Conservation (phyloP, 129 eudicot species). For the Escallonia rubra region DNA sequence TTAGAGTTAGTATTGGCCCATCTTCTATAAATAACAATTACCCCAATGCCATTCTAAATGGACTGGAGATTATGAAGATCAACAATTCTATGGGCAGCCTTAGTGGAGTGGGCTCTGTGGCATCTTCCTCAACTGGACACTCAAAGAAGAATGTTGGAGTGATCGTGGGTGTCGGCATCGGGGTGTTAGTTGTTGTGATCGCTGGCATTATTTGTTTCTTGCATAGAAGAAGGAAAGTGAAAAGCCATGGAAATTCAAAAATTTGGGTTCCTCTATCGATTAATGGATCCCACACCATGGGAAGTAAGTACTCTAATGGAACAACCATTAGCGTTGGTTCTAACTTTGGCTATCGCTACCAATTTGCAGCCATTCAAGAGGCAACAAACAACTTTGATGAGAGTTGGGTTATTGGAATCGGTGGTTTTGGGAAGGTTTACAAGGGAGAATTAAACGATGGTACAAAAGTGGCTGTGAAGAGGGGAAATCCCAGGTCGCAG, state of each 20-base stretch:
- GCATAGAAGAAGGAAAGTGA: conserved; percentile 37
- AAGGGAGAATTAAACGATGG: conserved; percentile 68
- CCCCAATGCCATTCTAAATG: conserved; percentile 74
- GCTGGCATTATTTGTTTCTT: conserved; percentile 36
- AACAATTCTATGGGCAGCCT: conserved; percentile 54
- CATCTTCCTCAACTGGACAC: conserved; percentile 13
- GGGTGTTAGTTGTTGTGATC: conserved; percentile 34
- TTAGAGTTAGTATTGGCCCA: conserved; percentile 65
- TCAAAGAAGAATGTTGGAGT: conserved; percentile 50
- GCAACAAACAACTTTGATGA: conserved; percentile 88
- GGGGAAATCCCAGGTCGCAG: conserved; percentile 89
- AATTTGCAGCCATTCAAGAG: conserved; percentile 75
- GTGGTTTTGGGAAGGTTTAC: conserved; percentile 93
- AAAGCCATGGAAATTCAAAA: conserved; percentile 53
- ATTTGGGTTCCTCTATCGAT: conserved; percentile 82
- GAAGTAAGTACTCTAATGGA: conserved; percentile 81
- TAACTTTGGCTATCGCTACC: conserved; percentile 64
- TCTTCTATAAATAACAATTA: conserved; percentile 11
- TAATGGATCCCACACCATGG: conserved; percentile 72
- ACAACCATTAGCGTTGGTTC: conserved; percentile 59
- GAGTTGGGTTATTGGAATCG: conserved; percentile 78
- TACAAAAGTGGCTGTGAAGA: conserved; percentile 72
- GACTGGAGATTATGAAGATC: conserved; percentile 78
- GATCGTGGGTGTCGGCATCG: conserved; percentile 51
- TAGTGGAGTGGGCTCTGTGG: conserved; percentile 23